Conservation (phyloP, 2,329 filamentous ascomycete genomes). For the Apiospora marii region DNA sequence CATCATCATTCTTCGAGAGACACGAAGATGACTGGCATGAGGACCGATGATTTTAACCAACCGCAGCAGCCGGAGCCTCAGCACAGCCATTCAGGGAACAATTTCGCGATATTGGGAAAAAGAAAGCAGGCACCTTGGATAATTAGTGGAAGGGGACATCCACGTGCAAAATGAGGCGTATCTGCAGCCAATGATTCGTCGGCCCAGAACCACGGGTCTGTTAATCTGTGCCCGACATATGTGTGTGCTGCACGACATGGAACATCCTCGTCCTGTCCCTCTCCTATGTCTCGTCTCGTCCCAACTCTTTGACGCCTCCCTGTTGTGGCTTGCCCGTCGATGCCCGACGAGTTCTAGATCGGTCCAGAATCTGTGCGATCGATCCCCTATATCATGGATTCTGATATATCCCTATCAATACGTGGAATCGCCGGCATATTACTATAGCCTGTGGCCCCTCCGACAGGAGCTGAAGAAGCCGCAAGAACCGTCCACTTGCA, state of each 20-base stretch:
- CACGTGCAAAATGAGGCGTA: neutral
- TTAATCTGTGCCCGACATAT: conserved; percentile 5
- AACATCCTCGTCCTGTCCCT: neutral
- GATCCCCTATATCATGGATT: neutral
- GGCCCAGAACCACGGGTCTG: conserved; percentile 3
- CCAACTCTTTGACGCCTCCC: neutral
- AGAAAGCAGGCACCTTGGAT: neutral
- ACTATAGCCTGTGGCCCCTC: neutral
- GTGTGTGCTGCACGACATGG: conserved; percentile 5
- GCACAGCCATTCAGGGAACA: neutral
- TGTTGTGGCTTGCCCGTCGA: neutral
- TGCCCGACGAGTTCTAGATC: conserved; percentile 1
- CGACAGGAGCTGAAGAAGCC: neutral
- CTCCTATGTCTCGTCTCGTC: conserved; percentile 4
- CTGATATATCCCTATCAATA: neutral
- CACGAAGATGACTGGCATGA: neutral
- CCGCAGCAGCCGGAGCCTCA: neutral
- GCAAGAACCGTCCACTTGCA: no score
- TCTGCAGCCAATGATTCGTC: neutral
- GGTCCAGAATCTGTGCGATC: neutral
- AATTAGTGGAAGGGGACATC: neutral
- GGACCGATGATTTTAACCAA: neutral
- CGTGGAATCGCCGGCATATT: neutral
- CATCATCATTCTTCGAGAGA: neutral
- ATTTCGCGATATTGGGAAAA: neutral